These are phyloP conservation scores for Podospora pseudopauciseta DNA, from an alignment of 495 filamentous ascomycete genomes.

Conservation along the genomic window DNA sequence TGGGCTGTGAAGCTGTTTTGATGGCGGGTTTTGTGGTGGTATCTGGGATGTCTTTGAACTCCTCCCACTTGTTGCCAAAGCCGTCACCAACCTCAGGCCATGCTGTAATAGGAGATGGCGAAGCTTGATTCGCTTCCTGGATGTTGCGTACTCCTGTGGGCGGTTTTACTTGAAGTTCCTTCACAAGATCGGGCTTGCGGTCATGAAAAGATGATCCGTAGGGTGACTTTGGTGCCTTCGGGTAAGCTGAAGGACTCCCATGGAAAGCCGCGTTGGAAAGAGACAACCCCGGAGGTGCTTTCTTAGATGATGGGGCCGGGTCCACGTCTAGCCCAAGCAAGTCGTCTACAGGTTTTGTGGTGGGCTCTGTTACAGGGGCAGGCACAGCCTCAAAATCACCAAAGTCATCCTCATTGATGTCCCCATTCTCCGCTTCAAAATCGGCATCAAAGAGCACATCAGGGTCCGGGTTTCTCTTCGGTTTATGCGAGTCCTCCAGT, in stretches of 20 bases:
- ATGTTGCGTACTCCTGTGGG: slow-evolving; percentile 33
- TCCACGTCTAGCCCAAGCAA: slow-evolving; percentile 20
- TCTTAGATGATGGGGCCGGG: slow-evolving; percentile 17
- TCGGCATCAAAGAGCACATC: slow-evolving; percentile 51
- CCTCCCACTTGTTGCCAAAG: slow-evolving; percentile 55
- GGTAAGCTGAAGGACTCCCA: slow-evolving; percentile 25
- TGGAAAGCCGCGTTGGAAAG: slow-evolving; percentile 25
- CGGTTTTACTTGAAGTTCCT: slow-evolving; percentile 41
- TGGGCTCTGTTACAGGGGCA: neutral
- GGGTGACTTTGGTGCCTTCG: slow-evolving; percentile 48
- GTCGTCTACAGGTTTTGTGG: slow-evolving; percentile 18
- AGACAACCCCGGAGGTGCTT: slow-evolving; percentile 30
- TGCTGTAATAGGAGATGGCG: slow-evolving; percentile 43
- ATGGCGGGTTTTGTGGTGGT: slow-evolving; percentile 19
- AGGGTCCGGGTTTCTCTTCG: slow-evolving; percentile 29
- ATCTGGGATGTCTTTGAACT: slow-evolving; percentile 49
- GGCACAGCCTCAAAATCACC: slow-evolving; percentile 46
- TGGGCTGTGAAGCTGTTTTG: slow-evolving; percentile 18
- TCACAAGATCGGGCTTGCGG: slow-evolving; percentile 43
- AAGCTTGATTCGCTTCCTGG: slow-evolving; percentile 27
- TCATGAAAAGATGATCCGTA: slow-evolving; percentile 48
- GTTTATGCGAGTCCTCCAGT: slow-evolving; percentile 16
- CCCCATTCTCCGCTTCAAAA: slow-evolving; percentile 35
- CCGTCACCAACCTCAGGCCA: slow-evolving; percentile 42
- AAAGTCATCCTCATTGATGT: slow-evolving; percentile 43